Evolutionary conservation across 805 yeast species (phyloP).

Genomic region (Candida orba): DNA sequence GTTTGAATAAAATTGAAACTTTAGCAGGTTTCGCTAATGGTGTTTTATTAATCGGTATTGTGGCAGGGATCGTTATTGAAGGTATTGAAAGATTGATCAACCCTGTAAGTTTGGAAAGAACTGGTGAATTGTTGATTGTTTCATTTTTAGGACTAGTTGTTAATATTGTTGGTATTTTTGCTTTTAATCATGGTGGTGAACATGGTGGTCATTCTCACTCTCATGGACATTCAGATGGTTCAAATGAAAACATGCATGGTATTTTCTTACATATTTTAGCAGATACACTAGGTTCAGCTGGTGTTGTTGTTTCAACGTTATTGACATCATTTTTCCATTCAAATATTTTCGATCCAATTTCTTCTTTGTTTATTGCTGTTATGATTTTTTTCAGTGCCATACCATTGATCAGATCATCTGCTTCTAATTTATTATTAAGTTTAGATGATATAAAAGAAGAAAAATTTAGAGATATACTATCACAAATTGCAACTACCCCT

Average conservation of each 20-base stretch:
- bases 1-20: constrained; percentile 77
- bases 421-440: constrained; percentile 61
- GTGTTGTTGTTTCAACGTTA: constrained; percentile 87
- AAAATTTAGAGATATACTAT: constrained; percentile 53
- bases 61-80: constrained; percentile 80
- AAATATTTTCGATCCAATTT: constrained; percentile 84
- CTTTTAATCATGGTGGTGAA: constrained; percentile 81
- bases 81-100: constrained; percentile 73
- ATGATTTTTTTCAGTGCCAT: constrained; percentile 75
- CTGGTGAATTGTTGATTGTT: constrained; percentile 79
- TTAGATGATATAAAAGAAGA: constrained; percentile 55
- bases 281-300: constrained; percentile 94
- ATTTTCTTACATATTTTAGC: constrained; percentile 91
- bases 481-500: constrained; percentile 59
- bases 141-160: constrained; percentile 80
- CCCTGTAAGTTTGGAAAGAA: constrained; percentile 72
- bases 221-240: constrained; percentile 25
- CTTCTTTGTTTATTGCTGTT: constrained; percentile 79
- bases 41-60: constrained; percentile 77
- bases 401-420: constrained; percentile 78
- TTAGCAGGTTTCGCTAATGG: constrained; percentile 96
- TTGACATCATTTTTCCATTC: constrained; percentile 60
- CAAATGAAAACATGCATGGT: constrained; percentile 83
- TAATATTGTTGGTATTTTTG: constrained; percentile 87
- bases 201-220: constrained; percentile 37